Base-by-base conservation (phyloP, 1,284 basidiomycete genomes). In the Porodaedalea pini region DNA sequence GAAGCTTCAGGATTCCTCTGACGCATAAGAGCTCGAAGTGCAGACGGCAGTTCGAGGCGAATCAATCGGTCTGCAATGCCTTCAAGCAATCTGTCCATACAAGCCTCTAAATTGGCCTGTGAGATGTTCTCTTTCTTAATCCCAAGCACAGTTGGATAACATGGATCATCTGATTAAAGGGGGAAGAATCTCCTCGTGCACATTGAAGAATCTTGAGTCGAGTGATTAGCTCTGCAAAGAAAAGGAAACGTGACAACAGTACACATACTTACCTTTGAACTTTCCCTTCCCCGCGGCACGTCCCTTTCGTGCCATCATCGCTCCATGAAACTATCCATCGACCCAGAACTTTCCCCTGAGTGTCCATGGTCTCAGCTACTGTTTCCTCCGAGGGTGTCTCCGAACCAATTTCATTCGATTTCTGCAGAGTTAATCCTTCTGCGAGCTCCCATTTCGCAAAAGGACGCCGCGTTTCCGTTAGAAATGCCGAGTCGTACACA, bases 371-470 rank as follows among this genome's bases (percentile, higher is more conserved):
- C 70, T 91, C 88, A 13, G 90, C 89, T 2, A 91, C 77, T 0
- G 88, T 89, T 70, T 92, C 89, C 64, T 88, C 83, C 54, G 73
- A 66, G 11, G 61, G 60, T 4, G 82, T 84, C 0, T 79, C 71
- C 4, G 66, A 65, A 37, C 74, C 76, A 6, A 67, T 72, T 59
- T 68, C 63, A 58, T 70, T 61, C 65, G 76, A 69, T 59, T 75
- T 66, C 54, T 73, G 61, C 4, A 88, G 67, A 51, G 76, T 71
- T 43, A 88, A 75, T 29, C 69, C 72, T 43, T 79, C 70, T 23
- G 86, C 82, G 17, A 92, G 79, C 67, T 90, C 85, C 88, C 88
- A 94, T 58, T 85, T 88, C 7, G 92, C 89, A 64, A 94, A 86
- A 0, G 88, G 82, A 29, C 92, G 77, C 60, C 71, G 75, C 0